Base-by-base conservation (phyloP, 2,329 filamentous ascomycete genomes). In the Fusarium pininemorale region DNA sequence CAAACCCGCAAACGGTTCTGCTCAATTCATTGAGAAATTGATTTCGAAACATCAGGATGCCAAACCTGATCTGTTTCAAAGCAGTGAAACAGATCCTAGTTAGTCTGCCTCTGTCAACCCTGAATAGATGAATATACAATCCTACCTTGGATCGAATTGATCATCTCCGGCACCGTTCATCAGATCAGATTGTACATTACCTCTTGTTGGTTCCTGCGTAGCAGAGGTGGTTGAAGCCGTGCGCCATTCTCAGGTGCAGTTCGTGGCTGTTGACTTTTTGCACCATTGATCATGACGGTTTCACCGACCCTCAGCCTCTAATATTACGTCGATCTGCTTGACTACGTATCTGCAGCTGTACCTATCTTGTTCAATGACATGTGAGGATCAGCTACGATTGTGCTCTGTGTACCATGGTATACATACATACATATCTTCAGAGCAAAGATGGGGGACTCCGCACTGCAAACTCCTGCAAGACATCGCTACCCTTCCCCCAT, bases 401-500 rank as follows among this genome's bases (percentile, higher is more conserved):
- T 24, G 22, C 48, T 35, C 11, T 51, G 24, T 20, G 22, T 51
- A 20, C 24, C 28, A 18, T 22, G 26, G 24, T 28, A 22, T 28
- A 15, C 32, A 35, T 32, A 32, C 26, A 30, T 50, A 32, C 26
- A 30, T 24, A 51, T 32, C 22, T 51, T 14, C 39, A 13, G 39
- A 42, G 38, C 37, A 68, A 63, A 47, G 57, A 64, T 56, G 42
- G 54, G 28, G 53, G 39, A 55, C 71, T 69, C 72, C 72, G 68
- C 72, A 66, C 32, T 55, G 53, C 67, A 70, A 59, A 66, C 53
- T 59, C 45, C 66, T 70, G 59, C 64, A 69, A 72, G 55, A 65
- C 69, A 73, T 75, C 50, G 54, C 56, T 44, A 69, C 44, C 61
- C 48, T 69, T 65, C 68, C 72, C 66, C 53, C 61, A 42, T 74